Conservation (phyloP, 2,329 filamentous ascomycete genomes). For the Cladophialophora exuberans region DNA sequence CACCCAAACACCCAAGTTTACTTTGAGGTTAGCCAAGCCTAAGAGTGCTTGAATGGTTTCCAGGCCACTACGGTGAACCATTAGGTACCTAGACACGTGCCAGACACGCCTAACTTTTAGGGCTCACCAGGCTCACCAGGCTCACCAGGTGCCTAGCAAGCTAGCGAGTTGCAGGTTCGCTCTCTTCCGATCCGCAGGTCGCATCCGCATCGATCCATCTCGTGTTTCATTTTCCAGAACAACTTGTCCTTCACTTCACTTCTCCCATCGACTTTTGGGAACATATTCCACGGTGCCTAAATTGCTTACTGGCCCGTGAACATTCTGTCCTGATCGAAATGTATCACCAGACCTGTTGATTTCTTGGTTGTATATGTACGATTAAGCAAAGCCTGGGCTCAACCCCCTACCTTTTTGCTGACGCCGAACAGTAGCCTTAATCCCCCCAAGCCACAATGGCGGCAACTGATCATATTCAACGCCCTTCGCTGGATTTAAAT, state of each 20-base stretch:
- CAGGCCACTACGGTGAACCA: background rate
- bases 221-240: constrained; percentile 10
- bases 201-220: constrained; percentile 4
- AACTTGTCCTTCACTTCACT: constrained; percentile 11
- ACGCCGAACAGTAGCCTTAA: constrained; percentile 17
- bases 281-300: background rate
- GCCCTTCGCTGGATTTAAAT: constrained; percentile 12
- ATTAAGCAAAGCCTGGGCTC: background rate
- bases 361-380: constrained; percentile 21
- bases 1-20: no score
- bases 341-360: constrained; percentile 22
- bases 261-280: background rate
- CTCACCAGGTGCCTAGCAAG: no score
- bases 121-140: no score
- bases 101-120: no score
- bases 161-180: background rate
- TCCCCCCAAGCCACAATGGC: constrained; percentile 14
- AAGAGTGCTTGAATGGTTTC: no score
- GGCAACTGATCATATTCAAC: constrained; percentile 1
- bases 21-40: no score
- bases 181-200: constrained; percentile 2
- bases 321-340: constrained; percentile 13
- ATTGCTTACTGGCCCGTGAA: background rate
- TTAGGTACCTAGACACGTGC: no score
- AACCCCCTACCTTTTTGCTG: constrained; percentile 16